These are phyloP conservation scores for Paecilomyces dactylethromorphus DNA, from an alignment of 2,329 filamentous ascomycete genomes.

Conservation along the genomic window DNA sequence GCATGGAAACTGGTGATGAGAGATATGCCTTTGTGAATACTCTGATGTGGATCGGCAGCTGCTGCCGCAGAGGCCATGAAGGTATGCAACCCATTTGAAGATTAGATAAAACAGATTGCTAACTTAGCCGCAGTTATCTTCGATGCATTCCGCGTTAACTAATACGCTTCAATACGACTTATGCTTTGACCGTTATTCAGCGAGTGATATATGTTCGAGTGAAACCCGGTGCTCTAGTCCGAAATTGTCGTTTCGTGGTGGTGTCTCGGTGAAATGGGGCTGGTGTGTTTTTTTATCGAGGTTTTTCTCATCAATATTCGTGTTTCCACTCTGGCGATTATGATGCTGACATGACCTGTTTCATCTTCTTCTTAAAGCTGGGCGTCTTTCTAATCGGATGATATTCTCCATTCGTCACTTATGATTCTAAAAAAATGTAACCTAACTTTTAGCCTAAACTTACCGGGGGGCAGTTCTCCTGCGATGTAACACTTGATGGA, in stretches of 20 bases:
- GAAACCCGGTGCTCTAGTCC: neutral
- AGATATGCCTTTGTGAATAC: slow-evolving; percentile 45
- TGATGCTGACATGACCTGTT: neutral
- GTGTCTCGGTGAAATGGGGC: neutral
- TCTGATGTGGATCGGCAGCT: slow-evolving; percentile 45
- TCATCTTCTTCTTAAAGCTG: neutral
- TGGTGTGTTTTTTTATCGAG: neutral
- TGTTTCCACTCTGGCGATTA: neutral
- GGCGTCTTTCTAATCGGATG: neutral
- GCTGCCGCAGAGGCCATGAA: slow-evolving; percentile 41
- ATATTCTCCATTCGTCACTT: neutral
- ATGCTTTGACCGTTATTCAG: slow-evolving; percentile 1
- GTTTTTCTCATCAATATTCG: neutral
- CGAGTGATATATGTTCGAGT: slow-evolving; percentile 2
- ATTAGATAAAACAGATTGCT: slow-evolving; percentile 3
- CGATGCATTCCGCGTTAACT: slow-evolving; percentile 32
- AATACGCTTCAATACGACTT: slow-evolving; percentile 5
- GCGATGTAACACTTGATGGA: neutral
- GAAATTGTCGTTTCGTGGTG: neutral
- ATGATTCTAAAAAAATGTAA: neutral
- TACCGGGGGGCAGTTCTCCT: neutral
- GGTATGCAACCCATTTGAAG: slow-evolving; percentile 17
- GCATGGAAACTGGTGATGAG: slow-evolving; percentile 45
- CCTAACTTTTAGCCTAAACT: neutral
- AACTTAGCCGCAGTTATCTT: slow-evolving; percentile 21